phyloP scores from a whole-genome alignment of 768 basidiomycete genomes.

The Tulasnella sp. region DNA sequence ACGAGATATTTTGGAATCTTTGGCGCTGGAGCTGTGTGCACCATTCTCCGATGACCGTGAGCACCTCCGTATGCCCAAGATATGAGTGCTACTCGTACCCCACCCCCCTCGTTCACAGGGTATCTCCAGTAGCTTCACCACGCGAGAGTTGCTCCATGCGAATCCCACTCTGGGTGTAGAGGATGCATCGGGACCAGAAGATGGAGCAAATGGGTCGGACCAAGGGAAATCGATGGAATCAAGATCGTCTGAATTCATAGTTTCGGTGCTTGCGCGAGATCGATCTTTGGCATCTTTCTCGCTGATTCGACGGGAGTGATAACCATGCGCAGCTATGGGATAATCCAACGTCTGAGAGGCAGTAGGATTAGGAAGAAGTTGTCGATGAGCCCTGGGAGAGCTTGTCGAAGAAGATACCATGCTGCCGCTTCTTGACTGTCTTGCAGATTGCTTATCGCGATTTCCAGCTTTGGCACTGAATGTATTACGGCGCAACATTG shows the following conservation, averaged over 20 bases:
- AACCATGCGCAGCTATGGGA: slow-evolving; percentile 69
- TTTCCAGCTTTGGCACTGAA: slow-evolving; percentile 5
- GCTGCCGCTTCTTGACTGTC: slow-evolving; percentile 50
- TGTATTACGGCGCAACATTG: slow-evolving; percentile 20
- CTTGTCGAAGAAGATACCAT: slow-evolving; percentile 31
- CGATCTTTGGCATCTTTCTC: slow-evolving; percentile 50
- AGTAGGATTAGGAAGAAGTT: slow-evolving; percentile 37
- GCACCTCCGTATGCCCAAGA: slow-evolving; percentile 58
- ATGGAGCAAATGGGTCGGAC: not conserved
- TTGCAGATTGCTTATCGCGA: slow-evolving; percentile 2
- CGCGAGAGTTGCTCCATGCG: slow-evolving; percentile 14
- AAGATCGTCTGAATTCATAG: not conserved
- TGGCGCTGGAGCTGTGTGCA: not conserved
- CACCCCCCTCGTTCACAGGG: slow-evolving; percentile 66
- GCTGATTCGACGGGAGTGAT: slow-evolving; percentile 57
- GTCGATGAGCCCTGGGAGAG: slow-evolving; percentile 37
- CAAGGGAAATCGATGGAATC: not conserved
- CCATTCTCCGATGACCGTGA: slow-evolving; percentile 20
- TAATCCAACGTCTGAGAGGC: slow-evolving; percentile 41
- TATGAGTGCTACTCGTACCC: slow-evolving; percentile 40
- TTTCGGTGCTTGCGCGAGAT: slow-evolving; percentile 26
- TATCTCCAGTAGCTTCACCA: slow-evolving; percentile 24
- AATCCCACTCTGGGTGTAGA: not conserved
- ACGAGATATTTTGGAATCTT: not conserved
- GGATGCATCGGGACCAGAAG: slow-evolving; percentile 2